Base-by-base conservation (phyloP, 1,284 basidiomycete genomes). In the Microbotryum lychnidis-dioicae region DNA sequence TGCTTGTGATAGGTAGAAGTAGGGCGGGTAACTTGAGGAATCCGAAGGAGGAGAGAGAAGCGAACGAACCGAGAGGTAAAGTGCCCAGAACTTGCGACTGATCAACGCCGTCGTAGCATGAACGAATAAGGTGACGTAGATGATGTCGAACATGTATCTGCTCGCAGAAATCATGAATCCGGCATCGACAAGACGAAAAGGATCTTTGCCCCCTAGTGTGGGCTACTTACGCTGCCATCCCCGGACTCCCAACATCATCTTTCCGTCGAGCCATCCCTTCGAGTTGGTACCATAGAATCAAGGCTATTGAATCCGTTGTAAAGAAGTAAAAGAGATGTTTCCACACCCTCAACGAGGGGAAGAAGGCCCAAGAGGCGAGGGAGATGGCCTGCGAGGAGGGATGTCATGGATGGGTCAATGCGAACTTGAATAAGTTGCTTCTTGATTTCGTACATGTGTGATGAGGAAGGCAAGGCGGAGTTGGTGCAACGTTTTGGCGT, bases 71-170 rank as follows among this genome's bases (percentile, higher is more conserved):
- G 69, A 56, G 47, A 74, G 67, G 62, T 73, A 74, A 7, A 73
- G 56, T 18, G 67, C 72, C 74, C 74, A 75, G 46, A 71, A 69
- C 50, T 73, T 71, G 53, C 64, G 57, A 7, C 51, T 63, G 52
- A 75, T 57, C 27, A 76, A 57, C 31, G 74, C 69, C 10, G 74
- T 71, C 25, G 66, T 57, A 47, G 75, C 57, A 54, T 76, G 75
- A 2, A 74, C 71, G 57, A 73, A 72, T 75, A 75, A 76, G 0
- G 75, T 76, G 10, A 76, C 69, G 58, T 76, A 76, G 60, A 76
- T 64, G 9, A 76, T 56, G 60, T 76, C 75, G 31, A 76, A 75
- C 70, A 76, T 73, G 70, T 76, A 75, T n/a, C 72, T 73, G 62
- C 31, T 29, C 45, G 5, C 12, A 18, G 49, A 6, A 52, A 48